Conservation (phyloP, 2,329 filamentous ascomycete genomes). For the Aspergillus japonicus region DNA sequence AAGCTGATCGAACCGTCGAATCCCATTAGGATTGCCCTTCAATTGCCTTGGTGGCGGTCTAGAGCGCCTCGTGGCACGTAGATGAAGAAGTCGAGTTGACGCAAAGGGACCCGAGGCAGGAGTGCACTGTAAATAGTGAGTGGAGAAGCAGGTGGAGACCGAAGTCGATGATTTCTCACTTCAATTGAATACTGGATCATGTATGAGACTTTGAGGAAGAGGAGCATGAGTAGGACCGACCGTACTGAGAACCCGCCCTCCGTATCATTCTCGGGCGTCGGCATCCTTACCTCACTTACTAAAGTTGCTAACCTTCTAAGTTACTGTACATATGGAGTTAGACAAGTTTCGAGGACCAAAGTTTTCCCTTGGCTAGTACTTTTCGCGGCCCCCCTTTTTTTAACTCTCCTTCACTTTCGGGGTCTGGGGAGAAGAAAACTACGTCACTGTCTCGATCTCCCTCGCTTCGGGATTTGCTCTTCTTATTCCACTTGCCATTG, state of each 20-base stretch:
- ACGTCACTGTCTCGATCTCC: background rate
- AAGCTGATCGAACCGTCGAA: background rate
- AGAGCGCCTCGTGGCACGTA: background rate
- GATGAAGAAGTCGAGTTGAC: background rate
- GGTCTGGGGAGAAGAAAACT: background rate
- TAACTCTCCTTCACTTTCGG: background rate
- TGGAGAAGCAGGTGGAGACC: slow-evolving; percentile 2
- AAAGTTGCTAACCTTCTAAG: too few relatives aligned
- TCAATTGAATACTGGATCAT: too few relatives aligned
- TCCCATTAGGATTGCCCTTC: too few relatives aligned
- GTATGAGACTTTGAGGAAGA: too few relatives aligned
- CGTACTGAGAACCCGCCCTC: too few relatives aligned
- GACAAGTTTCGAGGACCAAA: background rate
- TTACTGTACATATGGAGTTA: background rate
- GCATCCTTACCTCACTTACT: background rate
- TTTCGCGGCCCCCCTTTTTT: background rate
- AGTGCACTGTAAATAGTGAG: slow-evolving; percentile 5
- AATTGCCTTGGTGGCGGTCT: background rate
- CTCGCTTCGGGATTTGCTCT: background rate
- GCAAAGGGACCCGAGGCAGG: background rate
- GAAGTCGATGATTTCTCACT: background rate
- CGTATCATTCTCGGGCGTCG: background rate
- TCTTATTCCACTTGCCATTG: background rate
- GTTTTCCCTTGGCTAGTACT: background rate
- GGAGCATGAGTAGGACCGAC: too few relatives aligned